Evolutionary conservation across 228 moss, liverwort and hornwort species (phyloP), one percentile per base, ranked within the genome.

Genomic region (Sphagnum fallax): DNA sequence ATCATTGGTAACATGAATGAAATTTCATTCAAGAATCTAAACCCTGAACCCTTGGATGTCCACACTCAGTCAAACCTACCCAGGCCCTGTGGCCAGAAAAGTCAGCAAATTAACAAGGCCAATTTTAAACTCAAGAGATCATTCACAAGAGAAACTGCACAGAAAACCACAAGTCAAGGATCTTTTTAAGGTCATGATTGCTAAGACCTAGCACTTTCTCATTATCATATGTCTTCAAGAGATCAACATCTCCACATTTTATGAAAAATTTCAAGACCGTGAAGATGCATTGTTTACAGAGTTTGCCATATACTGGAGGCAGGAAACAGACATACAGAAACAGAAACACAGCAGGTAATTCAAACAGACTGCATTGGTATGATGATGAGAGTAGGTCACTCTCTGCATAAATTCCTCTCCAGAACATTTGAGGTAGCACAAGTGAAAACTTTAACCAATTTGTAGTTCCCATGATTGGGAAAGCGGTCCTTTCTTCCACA

Each of bases 281-380:
- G 32, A 32, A 32, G 32, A 32, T 32, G 32, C 32, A 32, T 32
- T 32, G 32, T 32, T 32, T 32, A 32, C 32, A 32, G 1, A 18
- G 50, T 32, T 49, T 15, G 13, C 47, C 67, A 6, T 10, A 12
- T 6, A 47, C 10, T 49, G 6, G 67, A 9, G 48, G 48, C 32
- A 8, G 47, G 14, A 12, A 8, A 48, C 48, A 8, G 52, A 80
- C 94, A 59, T 75, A 95, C 94, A 66, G 94, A 90, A 65, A 88
- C 75, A 69, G 90, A 83, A 65, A 92, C 94, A 74, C 71, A 67
- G 76, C 90, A 87, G 50, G 74, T 81, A 66, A 95, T 81, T 71
- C 77, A 81, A 48, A 95, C 94, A 14, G 90, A 88, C 75, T 92
- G 94, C 94, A 95, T 95, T 52, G 32, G 32, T 32, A 77, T 10